Conservation (phyloP, 1,284 basidiomycete genomes). For the Exobasidium cylindrosporum region DNA sequence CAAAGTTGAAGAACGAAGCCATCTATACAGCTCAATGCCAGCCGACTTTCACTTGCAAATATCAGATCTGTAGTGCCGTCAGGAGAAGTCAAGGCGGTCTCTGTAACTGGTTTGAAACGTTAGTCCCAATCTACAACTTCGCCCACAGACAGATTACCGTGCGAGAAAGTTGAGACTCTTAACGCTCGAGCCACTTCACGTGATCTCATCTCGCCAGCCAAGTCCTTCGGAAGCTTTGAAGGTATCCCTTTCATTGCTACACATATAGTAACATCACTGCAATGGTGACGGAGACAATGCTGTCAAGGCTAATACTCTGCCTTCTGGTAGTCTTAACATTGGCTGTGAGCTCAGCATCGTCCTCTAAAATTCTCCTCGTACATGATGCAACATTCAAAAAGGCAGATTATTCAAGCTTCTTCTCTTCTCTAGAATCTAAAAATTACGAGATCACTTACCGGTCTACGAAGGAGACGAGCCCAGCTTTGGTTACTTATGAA, state of each 20-base stretch:
- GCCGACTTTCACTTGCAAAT: no score
- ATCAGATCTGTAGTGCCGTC: no score
- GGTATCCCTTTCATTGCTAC: neutral
- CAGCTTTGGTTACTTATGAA: slow-evolving; percentile 35
- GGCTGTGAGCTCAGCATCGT: slow-evolving; percentile 30
- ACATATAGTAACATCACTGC: neutral
- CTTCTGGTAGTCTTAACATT: slow-evolving; percentile 2
- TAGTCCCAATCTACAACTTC: no score
- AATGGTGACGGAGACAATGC: no score
- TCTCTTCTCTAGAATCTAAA: slow-evolving; percentile 24
- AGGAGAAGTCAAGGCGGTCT: no score
- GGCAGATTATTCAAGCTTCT: slow-evolving; percentile 27
- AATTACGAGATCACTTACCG: slow-evolving; percentile 34
- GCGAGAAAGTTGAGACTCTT: slow-evolving; percentile 1
- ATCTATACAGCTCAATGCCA: slow-evolving; percentile 56
- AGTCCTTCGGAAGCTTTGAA: no score
- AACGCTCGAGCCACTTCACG: no score
- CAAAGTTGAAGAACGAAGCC: slow-evolving; percentile 83
- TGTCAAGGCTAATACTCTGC: neutral
- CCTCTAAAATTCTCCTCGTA: slow-evolving; percentile 44
- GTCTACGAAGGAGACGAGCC: slow-evolving; percentile 22
- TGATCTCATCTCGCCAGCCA: no score
- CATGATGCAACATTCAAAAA: slow-evolving; percentile 19
- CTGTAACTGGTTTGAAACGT: no score
- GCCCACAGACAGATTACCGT: neutral